Evolutionary conservation across 805 yeast species (phyloP), one percentile per base, ranked within the genome.

Genomic region (Tetrapisispora nanseiensis): DNA sequence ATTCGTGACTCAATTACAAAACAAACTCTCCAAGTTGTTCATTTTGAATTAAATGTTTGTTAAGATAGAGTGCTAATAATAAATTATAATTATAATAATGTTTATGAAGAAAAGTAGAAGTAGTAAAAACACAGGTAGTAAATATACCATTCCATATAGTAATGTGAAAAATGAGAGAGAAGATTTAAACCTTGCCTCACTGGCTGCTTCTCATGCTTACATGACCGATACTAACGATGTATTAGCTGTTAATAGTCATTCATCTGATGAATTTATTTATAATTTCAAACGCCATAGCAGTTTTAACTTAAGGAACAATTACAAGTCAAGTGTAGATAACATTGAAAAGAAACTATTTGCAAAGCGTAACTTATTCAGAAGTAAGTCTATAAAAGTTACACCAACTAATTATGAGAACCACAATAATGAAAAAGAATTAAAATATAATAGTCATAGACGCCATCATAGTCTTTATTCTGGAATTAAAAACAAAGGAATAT

Each of bases 271-370:
- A 11, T 8, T 22, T 13, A 20, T 11, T 6, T 15, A 33, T 9
- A 26, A 16, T 24, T 35, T 26, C 20, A 35, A 35, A 26, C 38
- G 38, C 26, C 30, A 35, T 6, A 24, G 31, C 15, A 35, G 38
- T 35, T 18, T 35, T 3, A 35, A 35, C 16, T 35, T 35, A 24
- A 15, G 38, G 18, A 15, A 11, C 16, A 35, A 6, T 24, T 35
- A 6, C 3, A 35, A 35, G 13, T 9, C 13, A 16, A n/a, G 23
- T 15, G 9, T 7, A n/a, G 23, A 22, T 23, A 13, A 15, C 12
- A 22, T 15, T n/a, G 37, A 33, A 12, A 10, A 6, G 9, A 24
- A 35, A 24, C 6, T 8, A 16, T 16, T 24, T 24, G 4, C n/a
- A 22, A 35, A 35, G 23, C 21, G 18, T 6, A 35, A 19, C 6